Evolutionary conservation across 2,329 filamentous ascomycete genomes (phyloP), one percentile per base, ranked within the genome.

Genomic region (Colletotrichum melonis): DNA sequence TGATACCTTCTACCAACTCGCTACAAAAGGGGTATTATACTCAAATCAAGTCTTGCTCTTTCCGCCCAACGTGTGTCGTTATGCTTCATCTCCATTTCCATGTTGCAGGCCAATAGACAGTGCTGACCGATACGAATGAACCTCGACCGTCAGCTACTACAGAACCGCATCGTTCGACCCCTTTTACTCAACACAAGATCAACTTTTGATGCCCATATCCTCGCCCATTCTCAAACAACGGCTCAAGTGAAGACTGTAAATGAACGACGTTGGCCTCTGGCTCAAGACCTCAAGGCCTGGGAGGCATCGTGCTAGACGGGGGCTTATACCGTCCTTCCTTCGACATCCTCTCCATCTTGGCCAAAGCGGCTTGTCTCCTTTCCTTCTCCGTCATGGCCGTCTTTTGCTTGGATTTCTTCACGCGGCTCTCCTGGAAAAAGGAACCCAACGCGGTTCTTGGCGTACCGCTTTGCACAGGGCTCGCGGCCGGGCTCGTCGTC

Each of bases 391-490:
- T 65, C n/a, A 54, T 49, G 22, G 67, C 66, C 52, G 63, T 65
- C n/a, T 63, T 56, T 16, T 64, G 67, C 38, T 57, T 75, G 22
- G 57, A 42, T 46, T 75, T 75, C 66, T 69, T 73, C 26, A 73
- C 58, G 19, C 74, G 68, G 63, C 58, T 64, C 6, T 26, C 69
- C 24, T 66, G 64, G 4, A 68, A 72, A 42, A 69, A 67, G 5
- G 38, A 54, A 12, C 35, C 55, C 16, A 63, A n/a, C 28, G 58
- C n/a, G 46, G 52, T 59, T 16, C 22, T 16, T 35, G 59, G 38
- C 19, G 70, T 26, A 14, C 59, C 49, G 30, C 59, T n/a, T 49
- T 22, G 30, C 42, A 5, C n/a, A 8, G n/a, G 22, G 32, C 52
- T 49, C 6, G 2, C 46, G 4, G 16, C 38, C 42, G 42, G 42